phyloP scores from a whole-genome alignment of 148 eudicot genomes.

The Bassia scoparia region DNA sequence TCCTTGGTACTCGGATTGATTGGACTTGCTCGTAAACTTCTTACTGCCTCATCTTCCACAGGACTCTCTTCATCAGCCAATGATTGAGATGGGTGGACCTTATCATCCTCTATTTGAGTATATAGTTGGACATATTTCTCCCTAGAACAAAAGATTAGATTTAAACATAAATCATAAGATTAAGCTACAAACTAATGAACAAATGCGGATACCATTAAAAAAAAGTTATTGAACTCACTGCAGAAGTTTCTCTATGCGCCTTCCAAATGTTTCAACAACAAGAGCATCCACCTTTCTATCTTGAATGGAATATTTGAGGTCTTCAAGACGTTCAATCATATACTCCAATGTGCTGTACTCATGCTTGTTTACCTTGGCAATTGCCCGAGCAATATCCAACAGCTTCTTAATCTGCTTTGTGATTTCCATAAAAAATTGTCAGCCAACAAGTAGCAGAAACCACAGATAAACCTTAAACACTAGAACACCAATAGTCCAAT shows the following conservation, averaged over 20 bases:
- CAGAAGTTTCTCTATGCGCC: conserved; percentile 86
- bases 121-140: conserved; percentile 88
- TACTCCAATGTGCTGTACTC: conserved; percentile 81
- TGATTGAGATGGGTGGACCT: conserved; percentile 40
- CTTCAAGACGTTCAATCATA: conserved; percentile 74
- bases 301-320: conserved; percentile 89
- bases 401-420: conserved; percentile 73
- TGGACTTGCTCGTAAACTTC: conserved; percentile 96
- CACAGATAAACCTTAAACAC: neutral
- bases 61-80: conserved; percentile 82
- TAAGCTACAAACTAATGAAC: neutral
- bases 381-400: conserved; percentile 78
- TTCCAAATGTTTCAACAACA: conserved; percentile 97
- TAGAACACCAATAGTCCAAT: neutral
- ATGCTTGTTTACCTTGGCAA: conserved; percentile 59
- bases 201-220: neutral
- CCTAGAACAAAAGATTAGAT: conserved; percentile 38
- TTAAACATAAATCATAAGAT: conserved; percentile 15
- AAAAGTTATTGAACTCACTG: conserved; percentile 62
- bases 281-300: conserved; percentile 99
- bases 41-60: conserved; percentile 62
- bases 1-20: conserved; percentile 66
- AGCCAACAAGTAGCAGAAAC: neutral
- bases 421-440: neutral
- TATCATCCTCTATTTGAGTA: conserved; percentile 90